Base-by-base conservation (phyloP, 345 rosid species). In the Passiflora organensis region DNA sequence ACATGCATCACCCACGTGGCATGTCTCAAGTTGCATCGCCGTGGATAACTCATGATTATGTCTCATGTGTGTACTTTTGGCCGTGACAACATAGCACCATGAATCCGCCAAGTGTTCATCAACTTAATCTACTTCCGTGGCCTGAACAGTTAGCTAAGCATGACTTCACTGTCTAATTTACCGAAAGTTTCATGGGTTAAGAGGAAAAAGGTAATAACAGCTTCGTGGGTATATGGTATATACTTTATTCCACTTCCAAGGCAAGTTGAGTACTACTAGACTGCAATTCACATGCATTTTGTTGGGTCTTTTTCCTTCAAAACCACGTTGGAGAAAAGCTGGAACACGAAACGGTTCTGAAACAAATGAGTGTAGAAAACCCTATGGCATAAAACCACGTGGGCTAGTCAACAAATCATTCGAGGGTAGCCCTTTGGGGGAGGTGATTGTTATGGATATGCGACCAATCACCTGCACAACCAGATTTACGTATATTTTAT, bases 1-100 rank as follows among this genome's bases (percentile, higher is more conserved):
- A 65, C 74, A 58, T 68, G 74, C 36, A 37, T 15, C 16, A 0
- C 28, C 46, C 69, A 62, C 66, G 49, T 72, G 76, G 53, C 73
- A 18, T 65, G 61, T 41, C 32, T 9, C 19, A 6, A 25, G 18
- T 51, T 10, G 41, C 25, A 34, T 13, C 1, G 17, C 41, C 45
- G 23, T 4, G 32, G 38, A 45, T 38, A 15, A 19, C 2, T 38
- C 36, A 22, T 53, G 66, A 54, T 62, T 37, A 16, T 43, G 47
- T 46, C 44, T 1, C 32, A 19, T n/a, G 0, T 47, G 28, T 13
- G 34, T 28, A 20, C 43, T 37, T 36, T 14, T 6, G 42, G 5
- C 5, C 13, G 11, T 34, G 21, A 47, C 32, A 23, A 32, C 34
- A 48, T 14, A 48, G n/a, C n/a, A n/a, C n/a, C n/a, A n/a, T n/a